Evolutionary conservation across 2,329 filamentous ascomycete species (phyloP), one percentile per base, ranked within the genome.

Genomic region (Nakataea oryzae): DNA sequence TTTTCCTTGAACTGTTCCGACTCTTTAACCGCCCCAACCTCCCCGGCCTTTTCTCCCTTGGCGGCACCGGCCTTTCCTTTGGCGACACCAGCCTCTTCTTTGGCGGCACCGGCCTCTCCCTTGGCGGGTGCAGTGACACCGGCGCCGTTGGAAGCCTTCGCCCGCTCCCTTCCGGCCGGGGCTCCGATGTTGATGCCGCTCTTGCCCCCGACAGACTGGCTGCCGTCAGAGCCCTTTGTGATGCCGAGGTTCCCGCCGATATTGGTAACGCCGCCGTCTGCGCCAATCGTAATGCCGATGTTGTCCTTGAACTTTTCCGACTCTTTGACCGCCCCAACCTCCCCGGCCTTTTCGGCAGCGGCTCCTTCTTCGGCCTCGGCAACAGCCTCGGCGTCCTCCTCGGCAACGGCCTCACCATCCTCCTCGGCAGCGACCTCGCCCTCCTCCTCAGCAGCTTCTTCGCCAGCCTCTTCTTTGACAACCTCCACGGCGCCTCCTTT

Each of bases 221-320:
- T 66, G 7, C 66, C 64, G 58, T 68, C 66, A 41, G 62, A 65
- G 34, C 66, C 66, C 58, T 65, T 65, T 21, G 67, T 68, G 63
- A 67, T 67, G 14, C 67, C 67, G 6, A 66, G 62, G 29, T 66
- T 61, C 3, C 67, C 67, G 13, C 67, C 67, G 8, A 66, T 57
- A 54, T 68, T 68, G 29, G 61, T 62, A 5, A 63, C 60, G 11
- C 64, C 65, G 13, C 61, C 58, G 9, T 58, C 63, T 47, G 60
- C 30, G 60, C 65, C 64, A 13, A 63, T 54, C 13, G 54, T 65
- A 58, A 67, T 67, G 55, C 66, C 66, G 26, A 57, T 26, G 56
- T 66, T 65, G 28, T 60, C 63, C 34, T 66, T 62, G 65, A 67
- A 68, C 13, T 66, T 61, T 50, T 67, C 64, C 30, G 62, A 60